Evolutionary conservation across 176 grass and related monocot species (phyloP).

Genomic region (Ensete ventricosum): DNA sequence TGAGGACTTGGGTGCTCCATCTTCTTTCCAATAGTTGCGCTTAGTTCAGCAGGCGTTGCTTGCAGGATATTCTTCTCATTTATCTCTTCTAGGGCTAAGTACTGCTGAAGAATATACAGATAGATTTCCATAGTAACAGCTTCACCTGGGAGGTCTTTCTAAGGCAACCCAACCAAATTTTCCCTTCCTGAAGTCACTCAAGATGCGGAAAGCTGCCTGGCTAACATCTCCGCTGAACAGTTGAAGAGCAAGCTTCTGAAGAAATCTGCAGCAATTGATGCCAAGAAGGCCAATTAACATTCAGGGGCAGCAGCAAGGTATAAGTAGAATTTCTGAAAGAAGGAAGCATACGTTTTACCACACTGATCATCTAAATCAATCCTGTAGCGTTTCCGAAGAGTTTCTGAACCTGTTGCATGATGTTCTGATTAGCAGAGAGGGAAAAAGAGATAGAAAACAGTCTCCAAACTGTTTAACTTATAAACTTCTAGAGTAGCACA

Average conservation of each 20-base stretch:
- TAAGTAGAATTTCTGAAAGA: conserved; percentile 11
- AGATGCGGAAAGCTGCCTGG: conserved; percentile 73
- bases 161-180: conserved; percentile 81
- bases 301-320: neutral
- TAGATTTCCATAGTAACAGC: neutral
- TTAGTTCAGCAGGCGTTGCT: neutral
- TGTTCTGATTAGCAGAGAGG: neutral
- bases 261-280: conserved; percentile 51
- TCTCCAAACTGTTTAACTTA: too few relatives aligned
- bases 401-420: conserved; percentile 48
- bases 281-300: conserved; percentile 14
- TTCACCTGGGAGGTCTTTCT: conserved; percentile 79
- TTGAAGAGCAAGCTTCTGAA: conserved; percentile 64
- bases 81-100: neutral
- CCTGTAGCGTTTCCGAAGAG: conserved; percentile 59
- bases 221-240: conserved; percentile 75
- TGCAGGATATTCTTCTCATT: neutral
- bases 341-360: conserved; percentile 52
- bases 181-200: conserved; percentile 83
- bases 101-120: neutral
- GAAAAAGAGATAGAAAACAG: neutral
- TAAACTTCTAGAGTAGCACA: neutral
- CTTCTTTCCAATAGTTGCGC: neutral
- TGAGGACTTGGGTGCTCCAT: neutral
- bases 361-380: conserved; percentile 64